Base-by-base conservation (phyloP, 1,284 basidiomycete genomes). In the Earliella scabrosa region DNA sequence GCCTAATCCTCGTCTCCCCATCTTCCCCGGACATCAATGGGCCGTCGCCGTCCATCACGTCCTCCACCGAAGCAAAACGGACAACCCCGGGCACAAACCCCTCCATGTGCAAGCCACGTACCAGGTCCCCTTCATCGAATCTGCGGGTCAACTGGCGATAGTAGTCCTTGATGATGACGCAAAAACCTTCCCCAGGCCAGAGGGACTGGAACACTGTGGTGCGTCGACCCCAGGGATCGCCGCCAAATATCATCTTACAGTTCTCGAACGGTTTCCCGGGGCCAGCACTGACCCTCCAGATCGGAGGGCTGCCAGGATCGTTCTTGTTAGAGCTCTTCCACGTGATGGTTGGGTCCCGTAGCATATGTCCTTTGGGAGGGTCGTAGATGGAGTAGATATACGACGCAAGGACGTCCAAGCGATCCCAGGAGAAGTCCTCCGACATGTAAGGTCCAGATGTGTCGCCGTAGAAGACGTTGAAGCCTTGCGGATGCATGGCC, bases 31-130 rank as follows among this genome's bases (percentile, higher is more conserved):
- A 27, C 4, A 11, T 31, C 20, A 35, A 3, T n/a, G 36, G 9
- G 16, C 39, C 47, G 35, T 21, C 18, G 16, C 24, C 23, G 21
- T 26, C n/a, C 21, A 38, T 34, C 20, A 34, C 35, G 7, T 39
- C 32, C 50, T 39, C 32, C 5, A 10, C 32, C 7, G 1, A 23
- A 5, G 29, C 38, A 24, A 50, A 14, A 10, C 56, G 51, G 18
- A 58, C 52, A 8, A 58, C 56, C 2, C 56, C 56, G 4, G 56
- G 56, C 2, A 54, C 18, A n/a, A 45, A 44, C 2, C 56, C 56
- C 2, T 50, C 40, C 3, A 6, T 29, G 41, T 58, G 56, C 21
- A 54, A 45, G 4, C 20, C 20, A 3, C 45, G 23, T 13, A 58
- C 11, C 3, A 53, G 21, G 13, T 18, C 18, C 7, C n/a, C 44